Percentiles rank a stretch among this genome's conserved stretches.
Conservation (phyloP, 2,329 filamentous ascomycete genomes). For the Byssothecium circinans region DNA sequence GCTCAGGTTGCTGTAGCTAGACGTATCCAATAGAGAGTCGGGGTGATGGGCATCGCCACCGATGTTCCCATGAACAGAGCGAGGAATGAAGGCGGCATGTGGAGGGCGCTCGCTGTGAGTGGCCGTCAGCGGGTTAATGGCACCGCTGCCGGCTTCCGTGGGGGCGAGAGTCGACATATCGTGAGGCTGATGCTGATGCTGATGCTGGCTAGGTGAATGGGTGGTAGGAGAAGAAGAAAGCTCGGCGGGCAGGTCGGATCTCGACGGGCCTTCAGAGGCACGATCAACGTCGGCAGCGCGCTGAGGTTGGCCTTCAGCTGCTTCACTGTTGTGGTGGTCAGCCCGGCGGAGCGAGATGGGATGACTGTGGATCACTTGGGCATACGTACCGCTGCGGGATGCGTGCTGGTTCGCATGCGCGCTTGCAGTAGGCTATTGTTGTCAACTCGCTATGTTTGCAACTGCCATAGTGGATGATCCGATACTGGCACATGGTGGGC, state of each 20-base stretch:
- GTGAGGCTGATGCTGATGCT: conserved; percentile 18
- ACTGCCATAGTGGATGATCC: conserved; percentile 35
- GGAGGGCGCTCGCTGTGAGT: conserved; percentile 4
- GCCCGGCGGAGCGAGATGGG: background rate
- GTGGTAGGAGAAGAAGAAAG: conserved; percentile 4
- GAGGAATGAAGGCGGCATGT: conserved; percentile 21
- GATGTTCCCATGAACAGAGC: conserved; percentile 19
- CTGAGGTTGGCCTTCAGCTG: conserved; percentile 11
- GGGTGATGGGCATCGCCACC: conserved; percentile 4
- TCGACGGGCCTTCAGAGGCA: conserved; percentile 3
- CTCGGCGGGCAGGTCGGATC: background rate
- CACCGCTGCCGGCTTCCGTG: conserved; percentile 11
- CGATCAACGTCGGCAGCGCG: conserved; percentile 12
- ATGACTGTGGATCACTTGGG: background rate
- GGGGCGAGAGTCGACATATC: conserved; percentile 30
- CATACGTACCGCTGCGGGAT: conserved; percentile 21
- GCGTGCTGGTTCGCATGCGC: conserved; percentile 22
- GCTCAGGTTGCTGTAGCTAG: conserved; percentile 20
- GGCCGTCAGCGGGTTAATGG: conserved; percentile 7
- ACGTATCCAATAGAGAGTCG: conserved; percentile 15
- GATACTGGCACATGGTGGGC: conserved; percentile 41
- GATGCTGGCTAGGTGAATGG: conserved; percentile 14
- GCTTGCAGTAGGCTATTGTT: conserved; percentile 37
- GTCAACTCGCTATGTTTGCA: conserved; percentile 39
- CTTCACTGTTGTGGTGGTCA: too few species aligned